Percentiles rank a stretch among this genome's conserved stretches.
These are phyloP conservation scores for Sphaerobolus stellatus DNA, from an alignment of 1,284 basidiomycete species.

Conservation along the genomic window DNA sequence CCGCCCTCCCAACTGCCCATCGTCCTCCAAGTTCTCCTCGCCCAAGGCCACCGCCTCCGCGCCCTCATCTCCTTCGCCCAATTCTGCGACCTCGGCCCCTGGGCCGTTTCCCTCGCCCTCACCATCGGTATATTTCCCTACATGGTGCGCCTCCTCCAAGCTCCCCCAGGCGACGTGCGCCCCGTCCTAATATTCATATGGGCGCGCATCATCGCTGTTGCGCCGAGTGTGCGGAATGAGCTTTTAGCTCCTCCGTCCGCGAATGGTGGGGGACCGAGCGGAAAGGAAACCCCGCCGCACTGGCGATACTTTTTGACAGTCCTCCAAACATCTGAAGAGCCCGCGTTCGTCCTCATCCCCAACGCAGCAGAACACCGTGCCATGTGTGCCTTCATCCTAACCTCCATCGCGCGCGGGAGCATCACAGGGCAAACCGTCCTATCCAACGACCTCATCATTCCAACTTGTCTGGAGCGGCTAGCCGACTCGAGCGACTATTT, in stretches of 20 bases:
- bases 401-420: conserved; percentile 90
- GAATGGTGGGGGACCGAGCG: conserved; percentile 35
- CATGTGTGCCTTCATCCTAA: conserved; percentile 97
- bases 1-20: conserved; percentile 97
- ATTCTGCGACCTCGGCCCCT: conserved; percentile 97
- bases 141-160: conserved; percentile 94
- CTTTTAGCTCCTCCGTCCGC: conserved; percentile 54
- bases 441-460: conserved; percentile 83
- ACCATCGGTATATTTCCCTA: conserved; percentile 99
- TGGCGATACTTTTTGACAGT: conserved; percentile 91
- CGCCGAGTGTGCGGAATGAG: conserved; percentile 90
- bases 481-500: conserved; percentile 87
- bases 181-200: conserved; percentile 99
- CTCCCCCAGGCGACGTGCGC: conserved; percentile 90
- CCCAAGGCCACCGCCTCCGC: conserved; percentile 92
- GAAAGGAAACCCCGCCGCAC: too few species aligned
- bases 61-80: conserved; percentile 96
- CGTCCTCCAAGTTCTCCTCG: conserved; percentile 94
- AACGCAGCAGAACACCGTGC: conserved; percentile 97
- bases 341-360: conserved; percentile 57
- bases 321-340: conserved; percentile 64
- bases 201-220: conserved; percentile 96
- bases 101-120: conserved; percentile 96
- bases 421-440: conserved; percentile 86
- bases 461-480: conserved; percentile 83